phyloP scores from a whole-genome alignment of 139 green algal genomes.

The Chlamydomonas schloesseri region DNA sequence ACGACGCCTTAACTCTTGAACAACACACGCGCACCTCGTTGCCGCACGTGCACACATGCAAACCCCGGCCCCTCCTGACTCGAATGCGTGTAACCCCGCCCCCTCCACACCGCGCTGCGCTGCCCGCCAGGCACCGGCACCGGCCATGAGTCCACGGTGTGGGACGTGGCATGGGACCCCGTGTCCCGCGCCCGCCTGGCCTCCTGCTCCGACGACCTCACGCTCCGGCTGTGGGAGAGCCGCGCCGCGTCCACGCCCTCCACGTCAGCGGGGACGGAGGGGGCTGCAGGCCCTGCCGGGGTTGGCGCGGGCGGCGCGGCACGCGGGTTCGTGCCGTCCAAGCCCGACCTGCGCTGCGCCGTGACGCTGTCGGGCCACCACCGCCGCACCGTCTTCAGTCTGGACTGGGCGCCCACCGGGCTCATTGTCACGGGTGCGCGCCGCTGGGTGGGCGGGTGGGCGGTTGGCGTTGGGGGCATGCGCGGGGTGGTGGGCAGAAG shows the following conservation, averaged over 20 bases:
- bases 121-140: constrained; percentile 1
- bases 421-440: constrained; percentile 75
- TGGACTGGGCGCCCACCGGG: constrained; percentile 78
- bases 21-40: too few relatives aligned
- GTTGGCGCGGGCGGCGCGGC: background rate
- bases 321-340: background rate
- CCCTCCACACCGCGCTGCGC: too few relatives aligned
- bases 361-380: constrained; percentile 79
- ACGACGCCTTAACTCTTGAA: too few relatives aligned
- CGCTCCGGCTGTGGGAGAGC: constrained; percentile 75
- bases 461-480: too few relatives aligned
- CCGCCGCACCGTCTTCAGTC: constrained; percentile 78
- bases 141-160: constrained; percentile 15
- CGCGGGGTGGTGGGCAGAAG: too few relatives aligned
- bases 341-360: constrained; percentile 51
- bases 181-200: constrained; percentile 74
- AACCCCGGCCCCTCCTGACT: too few relatives aligned
- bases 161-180: constrained; percentile 80
- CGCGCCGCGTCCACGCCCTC: background rate
- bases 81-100: too few relatives aligned
- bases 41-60: too few relatives aligned
- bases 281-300: constrained; percentile 45
- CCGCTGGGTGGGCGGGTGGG: background rate
- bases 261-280: background rate
- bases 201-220: constrained; percentile 89